These are phyloP conservation scores for Debaryomyces prosopidis DNA, from an alignment of 805 yeast genomes.

Conservation along the genomic window DNA sequence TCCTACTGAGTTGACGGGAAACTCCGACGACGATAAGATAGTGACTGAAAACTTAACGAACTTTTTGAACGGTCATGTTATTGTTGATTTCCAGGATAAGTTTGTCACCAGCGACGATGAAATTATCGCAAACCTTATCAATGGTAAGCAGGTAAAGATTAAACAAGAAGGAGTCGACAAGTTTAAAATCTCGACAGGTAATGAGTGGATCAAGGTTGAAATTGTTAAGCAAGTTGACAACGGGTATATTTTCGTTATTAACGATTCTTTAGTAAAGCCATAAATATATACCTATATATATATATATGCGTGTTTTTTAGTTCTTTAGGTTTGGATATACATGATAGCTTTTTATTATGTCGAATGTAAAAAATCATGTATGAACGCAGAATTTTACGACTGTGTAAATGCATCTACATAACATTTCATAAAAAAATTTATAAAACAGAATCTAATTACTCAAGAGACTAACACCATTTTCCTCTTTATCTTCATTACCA, in stretches of 20 bases:
- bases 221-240: constrained; percentile 35
- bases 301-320: background rate
- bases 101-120: constrained; percentile 11
- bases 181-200: constrained; percentile 14
- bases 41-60: constrained; percentile 52
- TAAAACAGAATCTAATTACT: constrained; percentile 5
- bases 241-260: constrained; percentile 39
- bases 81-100: constrained; percentile 26
- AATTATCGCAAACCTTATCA: constrained; percentile 17
- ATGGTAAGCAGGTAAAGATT: constrained; percentile 22
- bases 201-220: constrained; percentile 22
- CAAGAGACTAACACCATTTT: constrained; percentile 52
- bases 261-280: constrained; percentile 32
- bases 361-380: too few species aligned
- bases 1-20: constrained; percentile 51
- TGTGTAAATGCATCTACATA: too few species aligned
- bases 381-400: too few species aligned
- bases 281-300: background rate
- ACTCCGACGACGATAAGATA: constrained; percentile 43
- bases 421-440: too few species aligned
- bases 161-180: constrained; percentile 17
- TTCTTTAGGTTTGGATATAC: background rate
- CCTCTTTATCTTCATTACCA: constrained; percentile 51
- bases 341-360: background rate
- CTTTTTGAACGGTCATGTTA: constrained; percentile 66